Base-by-base conservation (phyloP, 2,329 filamentous ascomycete species). In the Aspergillus sp. region DNA sequence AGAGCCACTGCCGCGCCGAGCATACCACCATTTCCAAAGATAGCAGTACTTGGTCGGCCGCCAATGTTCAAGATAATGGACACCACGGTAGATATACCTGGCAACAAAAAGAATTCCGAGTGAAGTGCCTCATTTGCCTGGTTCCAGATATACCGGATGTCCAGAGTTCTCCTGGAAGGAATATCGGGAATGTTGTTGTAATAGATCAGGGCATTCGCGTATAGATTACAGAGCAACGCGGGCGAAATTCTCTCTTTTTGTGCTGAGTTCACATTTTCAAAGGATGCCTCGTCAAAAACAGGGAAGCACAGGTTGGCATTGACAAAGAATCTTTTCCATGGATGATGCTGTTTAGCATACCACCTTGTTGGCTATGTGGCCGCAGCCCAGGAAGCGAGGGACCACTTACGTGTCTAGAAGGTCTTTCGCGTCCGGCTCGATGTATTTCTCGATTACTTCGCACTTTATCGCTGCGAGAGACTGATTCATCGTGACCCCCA, bases 71-170 rank as follows among this genome's bases (percentile, higher is more conserved):
- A 50, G 1, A 75, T 48, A 4, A 71, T 64, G 1, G 71, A 64
- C 3, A 67, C 60, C 5, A 77, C 61, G 0, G 70, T 71, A 0
- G 71, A 69, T 29, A 75, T 63, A 0, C 71, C 68, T 0, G 72
- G 71, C 0, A 67, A 68, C 2, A 71, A 50, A 14, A 69, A 60
- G 1, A 75, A 57, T 26, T 76, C 72, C 0, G 69, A 73, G 39
- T 72, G 68, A 0, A 74, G 52, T 0, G 71, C 69, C 36, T 72
- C 69, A 12, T 62, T 68, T 2, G 71, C 69, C 13, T 71, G 62
- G 26, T 75, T 75, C 72, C 73, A 77, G 14, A 73, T 64, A 42
- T 71, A 77, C 6, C 68, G 64, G 13, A 60, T 57, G 41, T 76
- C 72, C 0, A 72, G 72, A 12, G 57, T 48, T 5, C 63, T 58